Base-by-base conservation (phyloP, 2,329 filamentous ascomycete genomes). In the Xylaria arbuscula region DNA sequence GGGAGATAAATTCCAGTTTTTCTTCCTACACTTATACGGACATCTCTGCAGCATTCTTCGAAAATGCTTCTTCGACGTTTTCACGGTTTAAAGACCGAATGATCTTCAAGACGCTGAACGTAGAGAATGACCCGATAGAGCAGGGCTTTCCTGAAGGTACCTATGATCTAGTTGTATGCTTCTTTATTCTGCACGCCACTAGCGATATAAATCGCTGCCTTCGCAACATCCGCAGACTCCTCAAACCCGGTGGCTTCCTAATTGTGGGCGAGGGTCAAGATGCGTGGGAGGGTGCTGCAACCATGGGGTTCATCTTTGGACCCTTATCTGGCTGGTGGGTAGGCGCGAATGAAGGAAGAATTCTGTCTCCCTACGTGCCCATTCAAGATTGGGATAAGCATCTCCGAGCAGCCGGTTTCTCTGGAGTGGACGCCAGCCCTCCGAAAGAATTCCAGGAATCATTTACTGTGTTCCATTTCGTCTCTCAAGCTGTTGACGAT, bases 11-110 rank as follows among this genome's bases (percentile, higher is more conserved):
- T 11, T 24, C 24, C 17, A 34, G n/a, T 6, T 59, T 48, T 24
- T 36, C 42, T 9, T 59, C 57, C 3, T 61, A 61, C 19, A 61
- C 58, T n/a, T 62, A 62, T 40, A 62, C 59, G 9, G 59, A 62
- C 17, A 62, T 62, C 3, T 62, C 59, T 13, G 34, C 59, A n/a
- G 59, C 32, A 0, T 62, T 62, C 22, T 62, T 62, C 15, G 34
- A 53, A 19, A 45, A 42, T 3, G 59, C 59, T 13, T 28, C 22
- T 13, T n/a, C 19, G 17, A 45, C 34, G 9, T 62, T 62, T 36
- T 19, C 9, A 6, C 19, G 34, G 7, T 53, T 42, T 13, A 45
- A 42, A 32, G 48, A 62, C 36, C 15, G 34, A 40, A 53, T 62
- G 47, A 34, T 28, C 9, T 62, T 53, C n/a, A 62, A 54, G 24